phyloP scores from a whole-genome alignment of 148 eudicot species.

The Amaranthus palmeri region DNA sequence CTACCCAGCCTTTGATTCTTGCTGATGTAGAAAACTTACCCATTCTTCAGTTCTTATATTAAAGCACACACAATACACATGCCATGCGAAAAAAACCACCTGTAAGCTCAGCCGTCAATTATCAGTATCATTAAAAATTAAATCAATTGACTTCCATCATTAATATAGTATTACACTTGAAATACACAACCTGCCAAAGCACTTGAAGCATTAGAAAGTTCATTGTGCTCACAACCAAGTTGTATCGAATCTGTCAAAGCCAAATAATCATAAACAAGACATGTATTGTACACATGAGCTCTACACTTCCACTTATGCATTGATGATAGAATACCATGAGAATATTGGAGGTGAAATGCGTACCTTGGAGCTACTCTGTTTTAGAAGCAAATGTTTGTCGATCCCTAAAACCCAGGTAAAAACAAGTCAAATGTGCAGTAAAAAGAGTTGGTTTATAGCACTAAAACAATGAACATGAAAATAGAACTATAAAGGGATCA shows the following conservation, averaged over 20 bases:
- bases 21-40: constrained; percentile 35
- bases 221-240: constrained; percentile 60
- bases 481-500: neutral
- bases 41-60: constrained; percentile 83
- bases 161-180: neutral
- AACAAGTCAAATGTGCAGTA: no score
- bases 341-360: neutral
- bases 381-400: constrained; percentile 8
- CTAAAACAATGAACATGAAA: neutral
- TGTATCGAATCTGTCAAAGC: constrained; percentile 32
- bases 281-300: neutral
- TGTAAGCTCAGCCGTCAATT: constrained; percentile 18
- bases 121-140: neutral
- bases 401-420: constrained; percentile 23
- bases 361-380: constrained; percentile 12
- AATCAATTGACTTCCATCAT: neutral
- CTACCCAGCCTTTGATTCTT: neutral
- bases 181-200: constrained; percentile 64
- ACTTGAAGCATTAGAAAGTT: constrained; percentile 62
- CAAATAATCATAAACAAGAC: neutral
- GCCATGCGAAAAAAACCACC: constrained; percentile 67
- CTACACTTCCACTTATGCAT: neutral
- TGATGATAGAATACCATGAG: neutral
- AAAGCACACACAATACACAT: constrained; percentile 63
- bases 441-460: neutral